A percentile compares a stretch with the other conserved stretches of the same genome.
These are phyloP conservation scores for Trametes coccinea DNA, from an alignment of 768 basidiomycete genomes.

Conservation along the genomic window DNA sequence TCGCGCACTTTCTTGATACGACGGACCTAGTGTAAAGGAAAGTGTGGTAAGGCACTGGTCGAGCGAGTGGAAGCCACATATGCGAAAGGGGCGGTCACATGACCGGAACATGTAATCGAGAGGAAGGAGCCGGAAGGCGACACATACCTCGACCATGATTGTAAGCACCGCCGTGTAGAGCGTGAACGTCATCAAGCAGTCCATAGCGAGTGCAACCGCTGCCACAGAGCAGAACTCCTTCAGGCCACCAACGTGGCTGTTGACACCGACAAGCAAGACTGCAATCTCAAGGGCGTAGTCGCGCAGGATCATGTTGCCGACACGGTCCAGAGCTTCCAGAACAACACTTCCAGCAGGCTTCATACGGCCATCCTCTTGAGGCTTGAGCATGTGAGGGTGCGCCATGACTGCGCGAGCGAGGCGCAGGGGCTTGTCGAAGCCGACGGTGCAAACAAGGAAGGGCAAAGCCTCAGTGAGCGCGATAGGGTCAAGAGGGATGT, in stretches of 20 bases:
- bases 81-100: background rate
- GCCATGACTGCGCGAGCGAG: slow-evolving; percentile 89
- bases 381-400: slow-evolving; percentile 57
- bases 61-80: background rate
- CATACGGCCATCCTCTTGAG: slow-evolving; percentile 44
- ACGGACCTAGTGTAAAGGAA: slow-evolving; percentile 50
- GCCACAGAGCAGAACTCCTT: slow-evolving; percentile 95
- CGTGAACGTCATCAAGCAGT: slow-evolving; percentile 86
- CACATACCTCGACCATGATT: slow-evolving; percentile 91
- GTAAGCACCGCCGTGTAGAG: slow-evolving; percentile 87
- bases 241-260: slow-evolving; percentile 83
- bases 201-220: slow-evolving; percentile 80
- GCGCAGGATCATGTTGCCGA: slow-evolving; percentile 81
- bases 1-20: slow-evolving; percentile 66
- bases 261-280: slow-evolving; percentile 84
- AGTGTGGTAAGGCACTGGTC: background rate
- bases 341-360: slow-evolving; percentile 84
- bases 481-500: slow-evolving; percentile 90
- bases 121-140: slow-evolving; percentile 6
- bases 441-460: slow-evolving; percentile 96
- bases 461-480: slow-evolving; percentile 94
- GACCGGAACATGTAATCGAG: slow-evolving; percentile 1
- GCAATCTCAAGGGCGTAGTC: slow-evolving; percentile 94
- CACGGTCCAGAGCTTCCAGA: slow-evolving; percentile 75
- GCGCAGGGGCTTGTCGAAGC: slow-evolving; percentile 95